Conservation (phyloP, 805 yeast genomes). For the Starmera amethionina region DNA sequence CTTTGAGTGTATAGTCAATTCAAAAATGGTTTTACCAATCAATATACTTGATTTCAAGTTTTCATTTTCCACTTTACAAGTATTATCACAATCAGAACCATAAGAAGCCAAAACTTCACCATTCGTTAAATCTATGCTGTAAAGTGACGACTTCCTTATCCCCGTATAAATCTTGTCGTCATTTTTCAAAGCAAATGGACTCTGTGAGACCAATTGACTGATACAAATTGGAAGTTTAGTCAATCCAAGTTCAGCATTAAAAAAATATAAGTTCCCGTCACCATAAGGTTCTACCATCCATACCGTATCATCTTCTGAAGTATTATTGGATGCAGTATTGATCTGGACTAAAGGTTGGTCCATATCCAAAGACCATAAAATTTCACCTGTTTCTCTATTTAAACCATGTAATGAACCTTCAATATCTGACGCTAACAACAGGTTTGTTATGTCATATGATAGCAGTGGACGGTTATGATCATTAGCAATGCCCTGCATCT, state of each 20-base stretch:
- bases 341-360: constrained; percentile 51
- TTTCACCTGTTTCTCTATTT: constrained; percentile 62
- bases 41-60: constrained; percentile 30
- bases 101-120: constrained; percentile 67
- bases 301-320: constrained; percentile 27
- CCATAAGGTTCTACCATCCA: constrained; percentile 91
- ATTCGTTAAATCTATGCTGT: constrained; percentile 58
- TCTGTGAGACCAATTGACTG: constrained; percentile 62
- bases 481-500: neutral
- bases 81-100: constrained; percentile 31
- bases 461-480: constrained; percentile 35
- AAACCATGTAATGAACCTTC: constrained; percentile 85
- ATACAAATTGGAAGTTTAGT: constrained; percentile 77
- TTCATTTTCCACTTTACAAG: constrained; percentile 2
- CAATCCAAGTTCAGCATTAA: constrained; percentile 63
- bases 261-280: constrained; percentile 77
- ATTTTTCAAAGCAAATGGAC: constrained; percentile 70
- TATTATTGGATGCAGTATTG: constrained; percentile 9
- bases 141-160: constrained; percentile 62
- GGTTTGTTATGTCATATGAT: constrained; percentile 59
- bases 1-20: constrained; percentile 66
- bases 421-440: constrained; percentile 65
- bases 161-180: constrained; percentile 88
- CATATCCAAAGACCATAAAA: constrained; percentile 68
- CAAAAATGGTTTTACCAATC: constrained; percentile 66